Percentiles rank a stretch among this genome's conserved stretches.
Conservation (phyloP, 2,329 filamentous ascomycete genomes). For the Periglandula ipomoeae region DNA sequence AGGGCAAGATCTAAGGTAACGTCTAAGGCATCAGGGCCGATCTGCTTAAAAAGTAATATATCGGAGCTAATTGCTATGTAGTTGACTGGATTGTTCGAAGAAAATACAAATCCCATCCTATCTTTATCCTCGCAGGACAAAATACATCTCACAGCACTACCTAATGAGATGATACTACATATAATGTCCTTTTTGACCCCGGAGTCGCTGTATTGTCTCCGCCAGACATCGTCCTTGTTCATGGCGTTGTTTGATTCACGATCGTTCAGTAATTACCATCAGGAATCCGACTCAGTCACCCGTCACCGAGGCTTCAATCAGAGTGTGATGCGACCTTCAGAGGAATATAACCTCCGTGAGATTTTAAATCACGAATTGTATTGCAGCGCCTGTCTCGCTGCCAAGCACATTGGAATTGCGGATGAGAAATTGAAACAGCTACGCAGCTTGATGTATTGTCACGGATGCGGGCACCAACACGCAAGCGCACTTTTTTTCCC, state of each 20-base stretch:
- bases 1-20: not conserved
- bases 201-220: not conserved
- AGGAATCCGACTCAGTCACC: not conserved
- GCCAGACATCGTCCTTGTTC: not conserved
- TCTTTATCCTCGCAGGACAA: not conserved
- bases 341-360: not conserved
- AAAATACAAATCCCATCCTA: not conserved
- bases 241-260: not conserved
- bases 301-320: not conserved
- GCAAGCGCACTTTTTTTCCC: not conserved
- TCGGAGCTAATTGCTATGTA: not conserved
- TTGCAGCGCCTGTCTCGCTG: not conserved
- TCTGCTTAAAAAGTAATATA: not conserved
- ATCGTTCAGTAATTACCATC: not conserved
- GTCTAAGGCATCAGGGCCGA: not conserved
- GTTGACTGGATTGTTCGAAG: not conserved
- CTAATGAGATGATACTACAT: not conserved
- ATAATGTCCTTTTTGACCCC: not conserved
- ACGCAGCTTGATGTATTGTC: not conserved
- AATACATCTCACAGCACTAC: not conserved
- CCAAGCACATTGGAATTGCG: not conserved
- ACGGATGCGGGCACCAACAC: not conserved
- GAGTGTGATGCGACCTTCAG: not conserved
- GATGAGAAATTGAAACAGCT: not conserved
- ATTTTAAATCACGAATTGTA: not conserved